These are phyloP conservation scores for Candida gorgasii DNA, from an alignment of 805 yeast species.

Conservation along the genomic window DNA sequence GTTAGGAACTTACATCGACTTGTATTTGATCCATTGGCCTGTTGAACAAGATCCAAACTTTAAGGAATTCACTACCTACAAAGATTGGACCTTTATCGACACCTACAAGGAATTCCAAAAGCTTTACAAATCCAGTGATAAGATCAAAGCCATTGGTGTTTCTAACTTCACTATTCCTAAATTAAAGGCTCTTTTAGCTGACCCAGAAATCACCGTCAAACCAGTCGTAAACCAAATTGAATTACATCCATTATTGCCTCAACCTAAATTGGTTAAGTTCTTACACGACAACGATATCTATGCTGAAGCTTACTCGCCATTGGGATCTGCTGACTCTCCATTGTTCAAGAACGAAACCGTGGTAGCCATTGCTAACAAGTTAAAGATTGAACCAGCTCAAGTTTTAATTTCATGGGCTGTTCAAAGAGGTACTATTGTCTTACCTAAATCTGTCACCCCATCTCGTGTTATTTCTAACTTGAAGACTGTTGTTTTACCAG, in stretches of 20 bases:
- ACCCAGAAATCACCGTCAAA: slow-evolving; percentile 24
- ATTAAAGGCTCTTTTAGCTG: slow-evolving; percentile 26
- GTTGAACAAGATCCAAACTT: slow-evolving; percentile 26
- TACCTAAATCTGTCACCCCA: slow-evolving; percentile 40
- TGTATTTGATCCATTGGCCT: slow-evolving; percentile 87
- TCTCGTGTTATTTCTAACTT: slow-evolving; percentile 38
- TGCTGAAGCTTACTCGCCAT: slow-evolving; percentile 83
- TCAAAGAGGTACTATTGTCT: slow-evolving; percentile 38
- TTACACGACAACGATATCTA: slow-evolving; percentile 56
- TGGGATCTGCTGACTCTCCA: slow-evolving; percentile 44
- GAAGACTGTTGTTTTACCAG: slow-evolving; percentile 34
- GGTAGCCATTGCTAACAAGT: slow-evolving; percentile 29
- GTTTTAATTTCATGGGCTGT: slow-evolving; percentile 42
- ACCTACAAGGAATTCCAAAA: slow-evolving; percentile 54
- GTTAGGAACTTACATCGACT: slow-evolving; percentile 75
- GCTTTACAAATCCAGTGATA: slow-evolving; percentile 41
- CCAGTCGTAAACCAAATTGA: slow-evolving; percentile 40
- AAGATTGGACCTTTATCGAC: slow-evolving; percentile 31
- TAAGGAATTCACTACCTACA: slow-evolving; percentile 13
- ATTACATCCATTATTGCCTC: slow-evolving; percentile 38
- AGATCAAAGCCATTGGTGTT: slow-evolving; percentile 35
- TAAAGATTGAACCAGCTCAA: slow-evolving; percentile 33
- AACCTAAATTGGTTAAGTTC: slow-evolving; percentile 44
- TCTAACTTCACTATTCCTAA: slow-evolving; percentile 36
- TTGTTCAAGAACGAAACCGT: slow-evolving; percentile 33